Evolutionary conservation across 192 early-diverging fungal genomes (phyloP), one percentile per base, ranked within the genome.

Genomic region (Linderina pennispora): DNA sequence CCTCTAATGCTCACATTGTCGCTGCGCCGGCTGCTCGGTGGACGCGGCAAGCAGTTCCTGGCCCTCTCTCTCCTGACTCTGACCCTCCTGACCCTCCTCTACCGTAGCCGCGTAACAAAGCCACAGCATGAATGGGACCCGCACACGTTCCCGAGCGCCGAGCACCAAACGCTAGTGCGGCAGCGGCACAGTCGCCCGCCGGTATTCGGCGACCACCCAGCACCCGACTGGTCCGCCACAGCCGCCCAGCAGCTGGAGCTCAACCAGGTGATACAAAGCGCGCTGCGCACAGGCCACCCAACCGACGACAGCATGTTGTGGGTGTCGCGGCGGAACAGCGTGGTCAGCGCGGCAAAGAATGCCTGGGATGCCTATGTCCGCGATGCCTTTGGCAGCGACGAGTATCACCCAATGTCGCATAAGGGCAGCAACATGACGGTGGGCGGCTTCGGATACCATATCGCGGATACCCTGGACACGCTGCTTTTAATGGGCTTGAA

Each of bases 401-500:
- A 94, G 60, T 84, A 93, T 39, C 73, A 76, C 26, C 91, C 94
- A 3, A 44, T 91, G 9, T 77, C 84, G 2, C 77, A 77, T 31
- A 35, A 31, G 4, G 89, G 89, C 7, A 55, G 60, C 11, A 83
- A 90, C 41, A 79, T 87, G 76, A 62, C 83, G 4, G 25, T 22
- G 10, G 23, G 34, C 21, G 78, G 86, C 4, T 59, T 88, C 32
- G 94, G 94, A 0, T 80, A 90, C 42, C 90, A 86, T 36, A 85
- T 93, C 32, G 71, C 91, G n/a, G 94, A 97, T 58, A 76, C 86
- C 3, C 58, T 94, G 16, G 92, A 94, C 53, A 94, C 94, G 3
- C 75, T 92, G 37, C 58, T 80, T 16, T 38, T 95, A 21, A 87
- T 91, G 81, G 83, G 76, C 13, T 77, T 90, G 22, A 62, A 50